Evolutionary conservation across 169 alveolate species (phyloP).

Genomic region (Toxoplasma gondii): DNA sequence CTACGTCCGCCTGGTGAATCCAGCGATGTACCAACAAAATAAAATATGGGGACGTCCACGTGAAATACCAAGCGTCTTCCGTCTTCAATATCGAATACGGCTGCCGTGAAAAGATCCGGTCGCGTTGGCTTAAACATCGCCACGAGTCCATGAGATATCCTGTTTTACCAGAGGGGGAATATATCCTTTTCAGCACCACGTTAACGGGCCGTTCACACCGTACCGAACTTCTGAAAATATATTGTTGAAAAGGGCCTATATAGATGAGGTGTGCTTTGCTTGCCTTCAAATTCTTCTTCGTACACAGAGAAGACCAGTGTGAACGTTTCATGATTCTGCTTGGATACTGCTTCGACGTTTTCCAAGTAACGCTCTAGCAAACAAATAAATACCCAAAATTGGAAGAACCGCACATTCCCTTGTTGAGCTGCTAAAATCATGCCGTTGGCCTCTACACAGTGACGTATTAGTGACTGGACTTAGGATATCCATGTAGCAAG

Average conservation of each 20-base stretch:
- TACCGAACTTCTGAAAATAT: constrained; percentile 57
- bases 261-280: neutral
- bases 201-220: neutral
- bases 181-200: neutral
- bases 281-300: constrained; percentile 66
- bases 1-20: constrained; percentile 51
- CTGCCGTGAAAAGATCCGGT: constrained; percentile 54
- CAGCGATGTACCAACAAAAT: neutral
- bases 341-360: neutral
- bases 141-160: constrained; percentile 67
- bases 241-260: neutral
- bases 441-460: constrained; percentile 61
- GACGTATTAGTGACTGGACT: neutral
- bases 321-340: constrained; percentile 56
- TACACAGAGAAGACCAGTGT: constrained; percentile 59
- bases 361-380: neutral
- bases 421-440: constrained; percentile 68
- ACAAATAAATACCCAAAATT: constrained; percentile 56
- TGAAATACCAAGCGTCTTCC: constrained; percentile 63
- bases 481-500: no score
- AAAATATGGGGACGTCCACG: neutral
- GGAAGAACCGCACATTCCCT: constrained; percentile 62
- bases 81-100: constrained; percentile 65
- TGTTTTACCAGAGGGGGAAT: neutral
- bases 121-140: constrained; percentile 65